These are phyloP conservation scores for Bipolaris oryzae DNA, from an alignment of 2,329 filamentous ascomycete species.

Conservation along the genomic window DNA sequence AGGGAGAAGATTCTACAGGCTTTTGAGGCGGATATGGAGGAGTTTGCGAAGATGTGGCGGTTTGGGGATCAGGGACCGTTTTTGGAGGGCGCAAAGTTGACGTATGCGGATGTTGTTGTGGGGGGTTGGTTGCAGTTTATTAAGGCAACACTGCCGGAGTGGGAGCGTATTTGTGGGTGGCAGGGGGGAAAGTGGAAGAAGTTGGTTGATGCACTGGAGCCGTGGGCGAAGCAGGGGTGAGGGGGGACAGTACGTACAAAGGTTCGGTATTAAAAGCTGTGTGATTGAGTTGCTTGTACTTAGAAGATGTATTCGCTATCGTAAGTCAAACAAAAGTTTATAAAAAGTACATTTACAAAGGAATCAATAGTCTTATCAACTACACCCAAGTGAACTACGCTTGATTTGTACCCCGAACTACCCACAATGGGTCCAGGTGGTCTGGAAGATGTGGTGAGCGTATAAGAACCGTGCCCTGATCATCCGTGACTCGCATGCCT, in stretches of 20 bases:
- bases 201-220: slow-evolving; percentile 2
- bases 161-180: slow-evolving; percentile 56
- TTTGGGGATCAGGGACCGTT: slow-evolving; percentile 54
- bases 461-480: slow-evolving; percentile 25
- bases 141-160: slow-evolving; percentile 54
- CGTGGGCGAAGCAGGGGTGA: slow-evolving; percentile 1
- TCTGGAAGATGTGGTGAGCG: slow-evolving; percentile 18
- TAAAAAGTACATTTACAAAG: neutral
- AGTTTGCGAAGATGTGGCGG: slow-evolving; percentile 52
- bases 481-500: slow-evolving; percentile 29
- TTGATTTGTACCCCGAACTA: slow-evolving; percentile 31
- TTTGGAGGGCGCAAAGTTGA: slow-evolving; percentile 52
- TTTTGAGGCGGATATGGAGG: slow-evolving; percentile 52
- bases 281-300: neutral
- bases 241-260: neutral
- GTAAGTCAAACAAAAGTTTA: neutral
- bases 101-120: slow-evolving; percentile 63
- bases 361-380: neutral
- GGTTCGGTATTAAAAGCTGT: too few relatives aligned
- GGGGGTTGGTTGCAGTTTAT: slow-evolving; percentile 62
- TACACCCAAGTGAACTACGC: neutral
- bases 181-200: slow-evolving; percentile 58
- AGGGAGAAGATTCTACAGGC: slow-evolving; percentile 47
- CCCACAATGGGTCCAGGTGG: slow-evolving; percentile 37
- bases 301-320: too few relatives aligned